Conservation (phyloP, 495 filamentous ascomycete species). For the Penicillium verhagenii region DNA sequence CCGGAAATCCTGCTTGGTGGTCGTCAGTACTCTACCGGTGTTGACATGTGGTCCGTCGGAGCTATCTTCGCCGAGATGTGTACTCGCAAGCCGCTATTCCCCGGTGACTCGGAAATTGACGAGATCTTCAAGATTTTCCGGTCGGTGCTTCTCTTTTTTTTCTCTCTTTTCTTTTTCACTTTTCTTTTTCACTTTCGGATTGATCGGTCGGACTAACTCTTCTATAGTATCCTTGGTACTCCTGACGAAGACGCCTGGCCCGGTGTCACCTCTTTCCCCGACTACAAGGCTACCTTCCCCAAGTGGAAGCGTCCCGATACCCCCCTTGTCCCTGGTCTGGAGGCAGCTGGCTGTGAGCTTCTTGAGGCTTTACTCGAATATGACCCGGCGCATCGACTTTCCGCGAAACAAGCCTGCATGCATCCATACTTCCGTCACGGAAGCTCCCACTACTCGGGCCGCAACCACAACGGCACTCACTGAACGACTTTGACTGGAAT, state of each 20-base stretch:
- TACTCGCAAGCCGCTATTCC: conserved; percentile 95
- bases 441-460: conserved; percentile 51
- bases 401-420: conserved; percentile 88
- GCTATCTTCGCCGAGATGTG: conserved; percentile 99
- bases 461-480: conserved; percentile 42
- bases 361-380: conserved; percentile 91
- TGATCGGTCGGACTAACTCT: not conserved
- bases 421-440: conserved; percentile 91
- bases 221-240: conserved; percentile 77
- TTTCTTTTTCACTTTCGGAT: no score
- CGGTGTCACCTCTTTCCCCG: conserved; percentile 94
- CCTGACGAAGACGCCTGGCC: conserved; percentile 89
- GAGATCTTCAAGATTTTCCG: conserved; percentile 99
- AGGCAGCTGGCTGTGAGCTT: conserved; percentile 79
- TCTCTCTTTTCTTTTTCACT: no score
- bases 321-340: conserved; percentile 59
- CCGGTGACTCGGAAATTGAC: conserved; percentile 97
- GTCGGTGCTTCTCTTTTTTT: conserved; percentile 46
- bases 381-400: conserved; percentile 90
- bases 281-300: conserved; percentile 95
- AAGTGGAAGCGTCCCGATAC: conserved; percentile 82
- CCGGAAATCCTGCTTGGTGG: conserved; percentile 97
- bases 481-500: conserved; percentile 18
- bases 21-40: conserved; percentile 95
- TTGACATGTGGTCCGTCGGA: conserved; percentile 99